Conservation (phyloP, 306 rosid genomes). For the Castanopsis chinensis region DNA sequence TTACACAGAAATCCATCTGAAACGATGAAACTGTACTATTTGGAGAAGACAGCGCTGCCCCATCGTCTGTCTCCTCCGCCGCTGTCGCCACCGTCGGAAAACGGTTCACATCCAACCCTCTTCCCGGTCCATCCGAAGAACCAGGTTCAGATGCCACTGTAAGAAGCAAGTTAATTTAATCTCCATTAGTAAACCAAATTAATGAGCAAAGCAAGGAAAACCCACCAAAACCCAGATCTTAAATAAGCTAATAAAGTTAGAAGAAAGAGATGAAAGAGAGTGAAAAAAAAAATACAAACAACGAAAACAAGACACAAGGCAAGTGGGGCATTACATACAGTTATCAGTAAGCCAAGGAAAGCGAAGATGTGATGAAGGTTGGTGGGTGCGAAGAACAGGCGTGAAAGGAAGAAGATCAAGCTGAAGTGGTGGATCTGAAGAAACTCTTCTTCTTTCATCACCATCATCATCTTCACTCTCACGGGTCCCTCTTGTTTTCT, state of each 20-base stretch:
- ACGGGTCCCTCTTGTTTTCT: constrained; percentile 1
- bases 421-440: constrained; percentile 78
- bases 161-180: background rate
- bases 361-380: constrained; percentile 40
- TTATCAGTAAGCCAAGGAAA: constrained; percentile 71
- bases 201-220: background rate
- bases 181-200: background rate
- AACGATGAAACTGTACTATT: constrained; percentile 71
- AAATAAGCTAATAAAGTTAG: background rate
- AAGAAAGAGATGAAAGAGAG: background rate
- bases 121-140: constrained; percentile 41
- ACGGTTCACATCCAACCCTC: constrained; percentile 62
- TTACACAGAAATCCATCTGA: constrained; percentile 59
- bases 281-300: background rate
- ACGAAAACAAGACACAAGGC: background rate
- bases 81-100: constrained; percentile 20
- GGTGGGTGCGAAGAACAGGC: constrained; percentile 57
- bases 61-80: constrained; percentile 59
- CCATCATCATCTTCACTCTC: constrained; percentile 1
- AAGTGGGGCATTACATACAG: constrained; percentile 38
- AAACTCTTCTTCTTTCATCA: constrained; percentile 3
- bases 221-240: background rate
- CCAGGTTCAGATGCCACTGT: constrained; percentile 52
- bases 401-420: constrained; percentile 75
- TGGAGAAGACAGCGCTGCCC: constrained; percentile 66